Percentiles rank a stretch among this genome's conserved stretches.
These are phyloP conservation scores for Lathyrus sativus DNA, from an alignment of 306 rosid species.

Conservation along the genomic window DNA sequence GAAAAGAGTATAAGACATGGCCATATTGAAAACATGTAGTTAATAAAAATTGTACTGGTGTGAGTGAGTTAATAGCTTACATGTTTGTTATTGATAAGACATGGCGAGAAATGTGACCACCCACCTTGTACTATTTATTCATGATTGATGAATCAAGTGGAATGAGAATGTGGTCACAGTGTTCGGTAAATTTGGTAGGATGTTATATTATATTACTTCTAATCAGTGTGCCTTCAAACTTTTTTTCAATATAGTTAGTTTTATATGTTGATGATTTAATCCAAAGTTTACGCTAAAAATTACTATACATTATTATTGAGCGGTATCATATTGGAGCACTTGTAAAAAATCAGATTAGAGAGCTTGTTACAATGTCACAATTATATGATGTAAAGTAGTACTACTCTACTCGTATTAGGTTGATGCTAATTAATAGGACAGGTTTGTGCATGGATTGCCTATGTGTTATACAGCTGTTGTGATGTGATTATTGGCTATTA, in stretches of 20 bases:
- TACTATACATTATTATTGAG: background rate
- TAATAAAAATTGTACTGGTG: background rate
- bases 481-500: slow-evolving; percentile 2
- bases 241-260: too few relatives aligned
- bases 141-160: slow-evolving; percentile 2
- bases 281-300: background rate
- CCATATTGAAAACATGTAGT: slow-evolving; percentile 14
- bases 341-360: too few relatives aligned
- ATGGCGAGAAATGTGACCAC: slow-evolving; percentile 25
- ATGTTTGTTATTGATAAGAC: slow-evolving; percentile 19
- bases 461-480: slow-evolving; percentile 28
- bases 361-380: background rate
- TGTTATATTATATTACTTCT: background rate
- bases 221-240: background rate
- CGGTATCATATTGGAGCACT: too few relatives aligned
- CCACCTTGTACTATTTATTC: slow-evolving; percentile 10
- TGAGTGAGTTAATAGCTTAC: background rate
- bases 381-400: background rate
- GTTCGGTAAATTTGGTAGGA: slow-evolving; percentile 23
- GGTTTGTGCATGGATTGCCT: slow-evolving; percentile 19
- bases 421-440: slow-evolving; percentile 26
- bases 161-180: slow-evolving; percentile 23
- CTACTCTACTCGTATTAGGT: background rate
- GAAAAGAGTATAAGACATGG: background rate
- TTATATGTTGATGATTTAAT: background rate